A percentile compares a stretch with the other conserved stretches of the same genome.
These are phyloP conservation scores for Erysiphe pulchra DNA, from an alignment of 2,329 filamentous ascomycete species.

Conservation along the genomic window DNA sequence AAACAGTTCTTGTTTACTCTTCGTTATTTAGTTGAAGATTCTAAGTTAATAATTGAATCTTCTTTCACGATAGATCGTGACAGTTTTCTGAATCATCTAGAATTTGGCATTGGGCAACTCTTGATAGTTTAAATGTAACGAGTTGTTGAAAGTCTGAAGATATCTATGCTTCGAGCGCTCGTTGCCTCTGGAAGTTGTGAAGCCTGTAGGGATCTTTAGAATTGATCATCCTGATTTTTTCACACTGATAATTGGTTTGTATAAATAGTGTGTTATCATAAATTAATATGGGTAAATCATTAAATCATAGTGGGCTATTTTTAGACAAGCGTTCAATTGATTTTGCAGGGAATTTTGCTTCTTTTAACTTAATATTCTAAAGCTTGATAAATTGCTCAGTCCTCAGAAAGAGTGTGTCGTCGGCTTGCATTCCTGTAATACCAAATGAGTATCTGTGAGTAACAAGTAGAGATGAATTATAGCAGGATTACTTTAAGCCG, in stretches of 20 bases:
- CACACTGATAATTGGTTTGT: background rate
- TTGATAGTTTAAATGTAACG: background rate
- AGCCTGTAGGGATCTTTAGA: background rate
- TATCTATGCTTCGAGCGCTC: background rate
- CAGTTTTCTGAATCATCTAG: background rate
- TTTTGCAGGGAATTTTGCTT: background rate
- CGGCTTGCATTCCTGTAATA: background rate
- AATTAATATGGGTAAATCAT: background rate
- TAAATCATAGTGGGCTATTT: background rate
- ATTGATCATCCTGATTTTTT: background rate
- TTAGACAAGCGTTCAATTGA: background rate
- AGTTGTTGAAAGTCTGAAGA: background rate
- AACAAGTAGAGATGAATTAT: no score
- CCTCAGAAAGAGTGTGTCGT: background rate
- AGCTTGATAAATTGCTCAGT: background rate
- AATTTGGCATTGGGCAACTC: background rate
- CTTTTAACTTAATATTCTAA: background rate
- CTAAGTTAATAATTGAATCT: no score
- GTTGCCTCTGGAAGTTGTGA: background rate
- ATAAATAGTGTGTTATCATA: background rate
- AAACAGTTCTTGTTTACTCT: no score
- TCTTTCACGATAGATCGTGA: no score
- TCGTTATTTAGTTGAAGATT: no score
- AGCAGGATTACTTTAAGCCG: no score
- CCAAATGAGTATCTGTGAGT: background rate